Conservation (phyloP, 2,329 filamentous ascomycete species). For the Elsinoe batatas region DNA sequence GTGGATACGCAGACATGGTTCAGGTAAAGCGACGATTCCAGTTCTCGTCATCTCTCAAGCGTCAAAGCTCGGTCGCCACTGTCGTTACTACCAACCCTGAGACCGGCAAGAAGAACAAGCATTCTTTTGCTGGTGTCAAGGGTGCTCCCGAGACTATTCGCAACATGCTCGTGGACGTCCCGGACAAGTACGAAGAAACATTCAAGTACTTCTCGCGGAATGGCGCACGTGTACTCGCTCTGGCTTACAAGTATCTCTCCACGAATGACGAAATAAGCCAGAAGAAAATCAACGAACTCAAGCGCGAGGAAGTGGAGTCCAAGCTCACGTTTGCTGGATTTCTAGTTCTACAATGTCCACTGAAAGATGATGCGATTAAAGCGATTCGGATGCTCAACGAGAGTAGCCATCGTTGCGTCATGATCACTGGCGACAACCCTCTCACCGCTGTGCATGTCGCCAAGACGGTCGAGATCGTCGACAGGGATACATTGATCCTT, state of each 20-base stretch:
- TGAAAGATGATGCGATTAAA: constrained; percentile 93
- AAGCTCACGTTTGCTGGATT: constrained; percentile 87
- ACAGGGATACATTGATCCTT: constrained; percentile 86
- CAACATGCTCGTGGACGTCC: constrained; percentile 77
- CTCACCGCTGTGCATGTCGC: constrained; percentile 94
- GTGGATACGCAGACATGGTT: constrained; percentile 59
- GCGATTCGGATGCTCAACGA: constrained; percentile 96
- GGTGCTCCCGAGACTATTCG: constrained; percentile 95
- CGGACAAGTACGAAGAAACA: constrained; percentile 88
- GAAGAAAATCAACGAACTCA: constrained; percentile 81
- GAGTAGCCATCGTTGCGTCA: constrained; percentile 94
- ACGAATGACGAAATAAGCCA: constrained; percentile 71
- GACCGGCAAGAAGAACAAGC: constrained; percentile 65
- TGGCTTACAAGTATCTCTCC: constrained; percentile 88
- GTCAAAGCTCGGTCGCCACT: constrained; percentile 87
- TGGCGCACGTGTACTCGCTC: constrained; percentile 83
- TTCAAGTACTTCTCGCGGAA: constrained; percentile 97
- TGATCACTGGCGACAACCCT: constrained; percentile 98
- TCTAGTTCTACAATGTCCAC: constrained; percentile 83
- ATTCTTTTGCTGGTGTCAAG: constrained; percentile 91
- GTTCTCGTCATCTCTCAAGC: constrained; percentile 92
- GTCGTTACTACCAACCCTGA: constrained; percentile 62
- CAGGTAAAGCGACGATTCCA: constrained; percentile 96
- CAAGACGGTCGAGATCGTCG: constrained; percentile 91
- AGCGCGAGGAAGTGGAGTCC: constrained; percentile 83